These are phyloP conservation scores for Hypericum perforatum DNA, from an alignment of 345 rosid species.

Conservation along the genomic window DNA sequence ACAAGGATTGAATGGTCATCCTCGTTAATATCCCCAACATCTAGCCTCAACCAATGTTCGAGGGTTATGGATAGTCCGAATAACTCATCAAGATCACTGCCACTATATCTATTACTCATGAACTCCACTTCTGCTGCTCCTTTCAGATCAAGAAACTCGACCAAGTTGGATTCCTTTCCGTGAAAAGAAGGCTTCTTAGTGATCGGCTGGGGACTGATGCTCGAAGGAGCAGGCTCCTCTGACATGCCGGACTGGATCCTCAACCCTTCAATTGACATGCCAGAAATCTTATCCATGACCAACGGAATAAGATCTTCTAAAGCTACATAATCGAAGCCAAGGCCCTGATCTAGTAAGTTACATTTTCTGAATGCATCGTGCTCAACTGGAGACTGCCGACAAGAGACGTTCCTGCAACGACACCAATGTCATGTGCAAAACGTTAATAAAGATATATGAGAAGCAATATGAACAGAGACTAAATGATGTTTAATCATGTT, in stretches of 20 bases:
- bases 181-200: slow-evolving; percentile 12
- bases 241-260: slow-evolving; percentile 61
- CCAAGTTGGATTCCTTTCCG: slow-evolving; percentile 10
- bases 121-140: slow-evolving; percentile 12
- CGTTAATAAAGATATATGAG: slow-evolving; percentile 9
- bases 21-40: slow-evolving; percentile 22
- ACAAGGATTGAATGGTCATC: slow-evolving; percentile 25
- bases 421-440: slow-evolving; percentile 8
- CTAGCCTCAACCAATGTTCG: slow-evolving; percentile 61
- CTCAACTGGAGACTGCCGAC: slow-evolving; percentile 10
- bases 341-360: slow-evolving; percentile 14
- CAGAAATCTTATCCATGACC: slow-evolving; percentile 44
- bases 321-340: slow-evolving; percentile 19
- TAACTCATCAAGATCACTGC: slow-evolving; percentile 24
- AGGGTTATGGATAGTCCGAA: slow-evolving; percentile 36
- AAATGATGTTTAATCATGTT: background rate
- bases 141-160: slow-evolving; percentile 13
- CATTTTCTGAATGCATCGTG: slow-evolving; percentile 6
- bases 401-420: slow-evolving; percentile 16
- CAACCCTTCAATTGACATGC: slow-evolving; percentile 50
- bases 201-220: slow-evolving; percentile 20
- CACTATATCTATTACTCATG: slow-evolving; percentile 18
- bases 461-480: background rate
- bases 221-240: slow-evolving; percentile 43
- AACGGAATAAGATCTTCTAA: slow-evolving; percentile 30